Conservation (phyloP, 306 rosid species). For the Psophocarpus tetragonolobus region DNA sequence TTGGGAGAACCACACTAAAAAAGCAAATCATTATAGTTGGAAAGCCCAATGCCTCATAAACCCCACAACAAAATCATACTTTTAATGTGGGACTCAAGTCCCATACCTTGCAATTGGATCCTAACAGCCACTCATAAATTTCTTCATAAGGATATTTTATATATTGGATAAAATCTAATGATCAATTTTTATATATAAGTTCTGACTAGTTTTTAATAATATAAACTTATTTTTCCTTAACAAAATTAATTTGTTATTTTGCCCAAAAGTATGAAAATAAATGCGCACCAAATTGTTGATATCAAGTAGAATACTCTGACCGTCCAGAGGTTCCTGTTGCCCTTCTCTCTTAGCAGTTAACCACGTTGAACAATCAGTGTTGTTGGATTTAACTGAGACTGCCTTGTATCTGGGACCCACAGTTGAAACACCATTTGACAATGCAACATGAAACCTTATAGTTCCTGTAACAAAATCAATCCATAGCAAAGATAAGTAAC, state of each 20-base stretch:
- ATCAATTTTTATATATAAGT: not conserved
- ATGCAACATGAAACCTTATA: constrained; percentile 58
- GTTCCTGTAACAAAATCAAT: constrained; percentile 48
- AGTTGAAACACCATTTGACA: constrained; percentile 64
- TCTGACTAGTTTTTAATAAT: constrained; percentile 8
- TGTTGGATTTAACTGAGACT: constrained; percentile 52
- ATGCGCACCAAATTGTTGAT: constrained; percentile 55
- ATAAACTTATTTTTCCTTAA: not conserved
- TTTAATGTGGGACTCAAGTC: not conserved
- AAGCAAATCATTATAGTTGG: not conserved
- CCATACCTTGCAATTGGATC: not conserved
- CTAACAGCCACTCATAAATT: not conserved
- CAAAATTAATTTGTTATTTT: not conserved
- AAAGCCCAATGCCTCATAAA: not conserved
- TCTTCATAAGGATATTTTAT: constrained; percentile 18
- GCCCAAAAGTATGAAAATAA: constrained; percentile 3
- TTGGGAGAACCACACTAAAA: not conserved
- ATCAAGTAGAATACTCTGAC: constrained; percentile 55
- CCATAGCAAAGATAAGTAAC: constrained; percentile 14
- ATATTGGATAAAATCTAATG: not conserved
- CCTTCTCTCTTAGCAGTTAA: constrained; percentile 76
- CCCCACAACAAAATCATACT: not conserved
- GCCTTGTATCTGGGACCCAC: constrained; percentile 63
- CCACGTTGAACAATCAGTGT: constrained; percentile 53
- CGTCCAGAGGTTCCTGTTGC: constrained; percentile 58